phyloP scores from a whole-genome alignment of 768 basidiomycete species.

The Boletus vinaceobasis region DNA sequence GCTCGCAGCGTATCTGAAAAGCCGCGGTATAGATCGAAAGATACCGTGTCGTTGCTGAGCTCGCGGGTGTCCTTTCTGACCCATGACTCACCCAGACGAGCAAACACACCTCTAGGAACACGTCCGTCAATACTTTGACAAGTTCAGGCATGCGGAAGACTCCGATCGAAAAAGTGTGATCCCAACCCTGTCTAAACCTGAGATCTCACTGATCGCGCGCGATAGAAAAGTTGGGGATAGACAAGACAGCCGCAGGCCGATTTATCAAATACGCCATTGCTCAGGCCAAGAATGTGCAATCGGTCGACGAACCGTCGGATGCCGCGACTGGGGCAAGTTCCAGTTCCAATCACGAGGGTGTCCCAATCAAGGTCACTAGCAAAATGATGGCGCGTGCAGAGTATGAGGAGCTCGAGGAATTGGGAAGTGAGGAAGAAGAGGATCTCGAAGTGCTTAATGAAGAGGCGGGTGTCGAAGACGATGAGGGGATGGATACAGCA shows the following conservation, averaged over 20 bases:
- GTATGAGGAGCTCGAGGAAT: slow-evolving; percentile 55
- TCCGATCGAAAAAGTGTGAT: slow-evolving; percentile 44
- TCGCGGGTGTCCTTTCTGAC: slow-evolving; percentile 18
- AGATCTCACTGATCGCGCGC: neutral
- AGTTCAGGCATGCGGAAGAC: slow-evolving; percentile 73
- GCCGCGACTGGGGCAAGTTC: slow-evolving; percentile 5
- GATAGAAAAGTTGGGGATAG: slow-evolving; percentile 49
- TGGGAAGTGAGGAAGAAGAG: slow-evolving; percentile 40
- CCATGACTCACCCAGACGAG: neutral
- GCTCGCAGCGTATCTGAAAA: slow-evolving; percentile 71
- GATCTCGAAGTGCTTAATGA: slow-evolving; percentile 38
- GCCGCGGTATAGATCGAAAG: slow-evolving; percentile 74
- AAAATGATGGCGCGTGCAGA: slow-evolving; percentile 72
- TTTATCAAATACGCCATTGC: slow-evolving; percentile 85
- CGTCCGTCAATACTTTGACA: slow-evolving; percentile 77
- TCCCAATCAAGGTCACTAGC: slow-evolving; percentile 57
- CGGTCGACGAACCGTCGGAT: slow-evolving; percentile 33
- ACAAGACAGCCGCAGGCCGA: slow-evolving; percentile 74
- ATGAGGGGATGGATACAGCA: slow-evolving; percentile 6
- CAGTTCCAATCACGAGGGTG: slow-evolving; percentile 21
- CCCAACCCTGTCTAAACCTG: neutral
- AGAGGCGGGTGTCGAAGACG: slow-evolving; percentile 4
- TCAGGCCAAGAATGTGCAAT: slow-evolving; percentile 43
- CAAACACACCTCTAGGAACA: slow-evolving; percentile 49
- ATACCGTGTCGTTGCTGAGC: slow-evolving; percentile 72